phyloP scores from a whole-genome alignment of 2,329 filamentous ascomycete genomes.

The Didymella sp. region DNA sequence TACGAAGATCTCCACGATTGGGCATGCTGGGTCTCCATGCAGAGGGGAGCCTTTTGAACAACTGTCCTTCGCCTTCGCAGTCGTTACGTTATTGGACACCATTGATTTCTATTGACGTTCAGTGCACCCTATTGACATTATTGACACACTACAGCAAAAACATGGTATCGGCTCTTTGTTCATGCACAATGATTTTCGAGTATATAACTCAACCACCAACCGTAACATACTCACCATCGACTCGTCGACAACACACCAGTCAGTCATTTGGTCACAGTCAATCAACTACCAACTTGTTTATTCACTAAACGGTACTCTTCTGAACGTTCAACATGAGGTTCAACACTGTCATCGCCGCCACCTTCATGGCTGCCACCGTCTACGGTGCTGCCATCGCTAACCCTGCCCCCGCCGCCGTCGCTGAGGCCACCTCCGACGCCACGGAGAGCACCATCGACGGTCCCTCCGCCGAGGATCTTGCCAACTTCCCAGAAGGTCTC shows the following conservation, averaged over 20 bases:
- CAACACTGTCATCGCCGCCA: conserved; percentile 51
- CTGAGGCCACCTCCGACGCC: conserved; percentile 11
- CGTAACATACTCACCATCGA: conserved; percentile 20
- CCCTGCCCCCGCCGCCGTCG: conserved; percentile 34
- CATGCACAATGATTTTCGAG: not conserved
- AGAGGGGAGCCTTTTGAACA: conserved; percentile 21
- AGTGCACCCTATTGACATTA: conserved; percentile 30
- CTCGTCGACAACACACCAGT: conserved; percentile 9
- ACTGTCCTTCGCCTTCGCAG: conserved; percentile 21
- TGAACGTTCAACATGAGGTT: conserved; percentile 57
- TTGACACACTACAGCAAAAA: conserved; percentile 15
- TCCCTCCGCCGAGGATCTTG: conserved; percentile 13
- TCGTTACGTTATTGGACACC: conserved; percentile 19
- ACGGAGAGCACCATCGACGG: not conserved
- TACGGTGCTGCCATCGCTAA: conserved; percentile 43
- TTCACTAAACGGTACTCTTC: conserved; percentile 20
- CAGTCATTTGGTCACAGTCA: conserved; percentile 23
- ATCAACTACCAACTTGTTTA: conserved; percentile 20
- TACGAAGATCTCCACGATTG: conserved; percentile 5
- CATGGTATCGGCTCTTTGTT: conserved; percentile 9
- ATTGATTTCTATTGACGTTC: conserved; percentile 21
- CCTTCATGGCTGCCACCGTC: conserved; percentile 52
- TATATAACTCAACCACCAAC: conserved; percentile 5
- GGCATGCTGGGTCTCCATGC: conserved; percentile 7
- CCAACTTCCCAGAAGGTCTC: not conserved